A percentile compares a stretch with the other conserved stretches of the same genome.
Conservation (phyloP, 2,329 filamentous ascomycete species). For the Pseudovirgaria hyperparasitica region DNA sequence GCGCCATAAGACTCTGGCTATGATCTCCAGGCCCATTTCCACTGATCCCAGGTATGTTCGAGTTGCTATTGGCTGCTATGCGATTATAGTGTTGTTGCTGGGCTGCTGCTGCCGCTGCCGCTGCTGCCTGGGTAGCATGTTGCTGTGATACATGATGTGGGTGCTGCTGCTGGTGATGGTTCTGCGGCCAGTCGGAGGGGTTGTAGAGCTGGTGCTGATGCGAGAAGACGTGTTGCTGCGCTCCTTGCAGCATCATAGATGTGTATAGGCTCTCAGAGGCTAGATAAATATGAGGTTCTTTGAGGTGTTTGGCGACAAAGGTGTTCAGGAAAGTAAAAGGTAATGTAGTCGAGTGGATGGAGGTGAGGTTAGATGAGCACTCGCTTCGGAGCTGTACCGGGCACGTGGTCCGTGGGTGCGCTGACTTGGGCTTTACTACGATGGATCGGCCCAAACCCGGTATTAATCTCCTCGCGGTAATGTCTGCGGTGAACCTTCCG, state of each 20-base stretch:
- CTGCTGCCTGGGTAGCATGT: conserved; percentile 33
- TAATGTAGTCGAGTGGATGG: conserved; percentile 1
- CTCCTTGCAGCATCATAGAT: too few relatives aligned
- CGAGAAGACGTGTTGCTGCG: too few relatives aligned
- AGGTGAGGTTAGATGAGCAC: conserved; percentile 3
- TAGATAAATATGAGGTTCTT: neutral
- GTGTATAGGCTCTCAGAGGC: too few relatives aligned
- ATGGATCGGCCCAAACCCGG: neutral
- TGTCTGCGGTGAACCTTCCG: neutral
- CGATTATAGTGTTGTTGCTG: conserved; percentile 55
- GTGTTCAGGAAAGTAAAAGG: neutral
- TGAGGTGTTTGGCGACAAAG: neutral
- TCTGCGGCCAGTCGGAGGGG: conserved; percentile 24
- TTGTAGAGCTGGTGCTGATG: conserved; percentile 2
- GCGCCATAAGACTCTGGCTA: conserved; percentile 15
- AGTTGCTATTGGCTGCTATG: conserved; percentile 51
- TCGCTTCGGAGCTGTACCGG: neutral
- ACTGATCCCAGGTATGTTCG: conserved; percentile 21
- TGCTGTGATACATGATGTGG: conserved; percentile 28
- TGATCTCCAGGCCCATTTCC: conserved; percentile 26
- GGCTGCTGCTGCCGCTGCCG: conserved; percentile 38
- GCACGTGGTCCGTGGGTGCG: too few relatives aligned
- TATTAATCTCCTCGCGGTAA: conserved; percentile 1
- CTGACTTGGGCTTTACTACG: too few relatives aligned
- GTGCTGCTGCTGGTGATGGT: conserved; percentile 26